A percentile compares a stretch with the other conserved stretches of the same genome.
phyloP scores from a whole-genome alignment of 495 filamentous ascomycete species.

The Aspergillus diversus region DNA sequence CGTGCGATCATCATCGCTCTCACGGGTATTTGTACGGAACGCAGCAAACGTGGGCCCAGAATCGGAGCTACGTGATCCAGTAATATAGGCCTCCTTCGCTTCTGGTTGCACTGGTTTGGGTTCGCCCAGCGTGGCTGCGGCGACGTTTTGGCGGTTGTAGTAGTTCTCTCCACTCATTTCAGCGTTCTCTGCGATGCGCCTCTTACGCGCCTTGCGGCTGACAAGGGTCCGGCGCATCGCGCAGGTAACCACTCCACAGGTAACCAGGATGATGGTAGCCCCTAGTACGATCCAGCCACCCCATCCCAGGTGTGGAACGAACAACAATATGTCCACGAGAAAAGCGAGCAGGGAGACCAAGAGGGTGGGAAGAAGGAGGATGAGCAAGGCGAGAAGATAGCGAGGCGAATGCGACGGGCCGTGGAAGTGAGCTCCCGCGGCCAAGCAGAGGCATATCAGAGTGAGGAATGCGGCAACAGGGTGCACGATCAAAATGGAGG shows the following conservation, averaged over 20 bases:
- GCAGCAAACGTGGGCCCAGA: constrained; percentile 75
- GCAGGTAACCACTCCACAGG: constrained; percentile 85
- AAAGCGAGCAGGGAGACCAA: constrained; percentile 86
- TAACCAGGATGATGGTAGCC: constrained; percentile 82
- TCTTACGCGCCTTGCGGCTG: constrained; percentile 86
- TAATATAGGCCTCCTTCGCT: constrained; percentile 56
- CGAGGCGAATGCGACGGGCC: constrained; percentile 89
- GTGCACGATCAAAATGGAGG: constrained; percentile 88
- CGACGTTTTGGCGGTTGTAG: constrained; percentile 71
- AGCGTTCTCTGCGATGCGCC: constrained; percentile 86
- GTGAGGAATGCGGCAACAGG: constrained; percentile 87
- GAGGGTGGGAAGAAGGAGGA: constrained; percentile 82
- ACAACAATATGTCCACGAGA: constrained; percentile 92
- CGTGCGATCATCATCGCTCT: constrained; percentile 76
- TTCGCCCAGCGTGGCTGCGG: constrained; percentile 41
- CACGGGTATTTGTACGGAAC: constrained; percentile 68
- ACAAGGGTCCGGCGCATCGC: constrained; percentile 97
- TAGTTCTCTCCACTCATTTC: constrained; percentile 95
- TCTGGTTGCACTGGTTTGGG: constrained; percentile 48
- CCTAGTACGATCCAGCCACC: constrained; percentile 94
- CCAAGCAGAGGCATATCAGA: constrained; percentile 79
- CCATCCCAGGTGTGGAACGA: constrained; percentile 92
- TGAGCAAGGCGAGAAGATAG: constrained; percentile 81
- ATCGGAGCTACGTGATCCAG: constrained; percentile 53
- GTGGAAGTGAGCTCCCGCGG: constrained; percentile 83